These are phyloP conservation scores for Psilocybe tampanensis DNA, from an alignment of 768 basidiomycete species.

Conservation along the genomic window DNA sequence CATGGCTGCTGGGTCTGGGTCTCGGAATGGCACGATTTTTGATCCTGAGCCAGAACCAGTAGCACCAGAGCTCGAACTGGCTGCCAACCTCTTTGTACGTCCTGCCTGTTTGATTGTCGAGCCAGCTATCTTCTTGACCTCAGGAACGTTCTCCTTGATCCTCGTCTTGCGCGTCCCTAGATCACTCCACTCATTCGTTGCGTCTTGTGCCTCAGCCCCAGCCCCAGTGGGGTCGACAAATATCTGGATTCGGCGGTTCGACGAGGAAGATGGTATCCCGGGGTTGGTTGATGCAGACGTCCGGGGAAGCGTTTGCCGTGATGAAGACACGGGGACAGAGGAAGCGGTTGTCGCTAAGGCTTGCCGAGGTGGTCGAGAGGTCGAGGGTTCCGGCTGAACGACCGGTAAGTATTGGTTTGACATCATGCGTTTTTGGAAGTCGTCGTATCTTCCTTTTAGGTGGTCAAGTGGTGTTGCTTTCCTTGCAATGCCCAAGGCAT, in stretches of 20 bases:
- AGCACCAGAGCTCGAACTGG: conserved; percentile 31
- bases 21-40: conserved; percentile 67
- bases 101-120: conserved; percentile 68
- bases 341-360: conserved; percentile 46
- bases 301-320: conserved; percentile 34
- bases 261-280: conserved; percentile 32
- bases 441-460: conserved; percentile 73
- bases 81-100: conserved; percentile 53
- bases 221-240: conserved; percentile 73
- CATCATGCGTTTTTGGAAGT: conserved; percentile 95
- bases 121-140: conserved; percentile 68
- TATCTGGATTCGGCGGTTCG: conserved; percentile 65
- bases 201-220: conserved; percentile 45
- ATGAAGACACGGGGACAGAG: conserved; percentile 39
- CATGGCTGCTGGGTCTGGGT: conserved; percentile 54
- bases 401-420: conserved; percentile 42
- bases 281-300: conserved; percentile 24
- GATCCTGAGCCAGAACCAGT: conserved; percentile 40
- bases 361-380: conserved; percentile 32
- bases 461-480: conserved; percentile 81
- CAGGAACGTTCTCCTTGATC: conserved; percentile 77
- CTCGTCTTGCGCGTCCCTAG: conserved; percentile 77
- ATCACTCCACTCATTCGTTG: conserved; percentile 64
- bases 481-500: conserved; percentile 85
- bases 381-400: conserved; percentile 35